Evolutionary conservation across 768 basidiomycete species (phyloP).

Genomic region (Coprinellus aureogranulatus): DNA sequence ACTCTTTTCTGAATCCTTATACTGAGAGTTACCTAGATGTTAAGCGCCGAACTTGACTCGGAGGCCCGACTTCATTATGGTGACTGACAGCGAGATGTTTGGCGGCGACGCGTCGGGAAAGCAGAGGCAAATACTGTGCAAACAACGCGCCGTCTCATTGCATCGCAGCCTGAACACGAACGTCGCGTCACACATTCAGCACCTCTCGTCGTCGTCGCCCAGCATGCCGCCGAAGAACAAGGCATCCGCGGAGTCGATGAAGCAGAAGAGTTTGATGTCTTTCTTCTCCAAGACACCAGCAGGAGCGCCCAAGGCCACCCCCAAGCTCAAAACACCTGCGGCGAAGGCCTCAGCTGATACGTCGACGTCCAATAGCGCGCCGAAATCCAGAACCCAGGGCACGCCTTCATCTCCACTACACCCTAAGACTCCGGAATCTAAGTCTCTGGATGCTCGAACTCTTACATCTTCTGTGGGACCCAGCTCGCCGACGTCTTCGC

Average conservation of each 20-base stretch:
- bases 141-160: slow-evolving; percentile 6
- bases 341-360: slow-evolving; percentile 10
- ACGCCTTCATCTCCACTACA: slow-evolving; percentile 29
- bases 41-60: too few species aligned
- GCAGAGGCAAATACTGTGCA: too few species aligned
- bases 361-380: slow-evolving; percentile 25
- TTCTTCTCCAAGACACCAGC: slow-evolving; percentile 51
- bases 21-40: too few species aligned
- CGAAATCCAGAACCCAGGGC: slow-evolving; percentile 17
- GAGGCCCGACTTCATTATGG: too few species aligned
- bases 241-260: slow-evolving; percentile 41
- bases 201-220: background rate
- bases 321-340: slow-evolving; percentile 20
- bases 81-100: too few species aligned
- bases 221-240: slow-evolving; percentile 44
- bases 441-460: slow-evolving; percentile 24
- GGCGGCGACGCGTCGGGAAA: too few species aligned
- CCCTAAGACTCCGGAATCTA: slow-evolving; percentile 41
- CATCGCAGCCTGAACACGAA: slow-evolving; percentile 5
- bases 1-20: too few species aligned
- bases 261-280: slow-evolving; percentile 73
- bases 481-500: slow-evolving; percentile 42
- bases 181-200: too few species aligned
- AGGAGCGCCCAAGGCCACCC: slow-evolving; percentile 18
- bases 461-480: slow-evolving; percentile 39